Base-by-base conservation (phyloP, 1,284 basidiomycete genomes). In the Malassezia japonica region DNA sequence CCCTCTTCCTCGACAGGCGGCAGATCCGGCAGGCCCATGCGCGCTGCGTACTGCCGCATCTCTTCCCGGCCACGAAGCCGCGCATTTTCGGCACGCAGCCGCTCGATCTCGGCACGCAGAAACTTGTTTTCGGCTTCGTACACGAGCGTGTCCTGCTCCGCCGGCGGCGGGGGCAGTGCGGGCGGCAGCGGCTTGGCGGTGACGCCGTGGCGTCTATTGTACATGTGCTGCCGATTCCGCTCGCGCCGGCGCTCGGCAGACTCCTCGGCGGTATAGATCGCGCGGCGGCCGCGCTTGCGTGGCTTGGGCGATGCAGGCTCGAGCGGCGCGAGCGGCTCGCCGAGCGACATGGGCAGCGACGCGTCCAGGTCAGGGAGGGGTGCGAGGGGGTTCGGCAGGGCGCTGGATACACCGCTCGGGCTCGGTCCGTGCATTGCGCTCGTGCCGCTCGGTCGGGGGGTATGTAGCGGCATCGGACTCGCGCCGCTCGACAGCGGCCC, bases 41-140 rank as follows among this genome's bases (percentile, higher is more conserved):
- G 46, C 9, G 51, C 51, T 4, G 43, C 51, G 21, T 54, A 54
- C 29, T 36, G 39, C 2, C 45, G 40, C 46, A 64, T 52, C 42
- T 65, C 60, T 7, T 60, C 56, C 18, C 61, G 58, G 5, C 60
- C 62, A 10, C 64, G 56, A 7, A 66, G 57, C 48, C 44, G 58
- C 18, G 64, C 64, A 28, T 66, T 66, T 15, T 66, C 64, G 32
- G 62, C 58, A 18, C 60, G 58, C 21, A 66, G 47, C 1, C 62
- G 55, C 46, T 62, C 64, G 42, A 66, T 31, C 48, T 66, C 64
- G 5, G 52, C 50, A 7, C 64, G 59, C 24, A 66, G 52, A 52
- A 66, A 58, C 33, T 50, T 53, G 45, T 59, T 58, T 37, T 66
- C 64, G 12, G 60, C 64, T n/a, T 55, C 54, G 21, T 62, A 60